Conservation (phyloP, 371 early-diverging fungal genomes). For the Rhizopus arrhizus region DNA sequence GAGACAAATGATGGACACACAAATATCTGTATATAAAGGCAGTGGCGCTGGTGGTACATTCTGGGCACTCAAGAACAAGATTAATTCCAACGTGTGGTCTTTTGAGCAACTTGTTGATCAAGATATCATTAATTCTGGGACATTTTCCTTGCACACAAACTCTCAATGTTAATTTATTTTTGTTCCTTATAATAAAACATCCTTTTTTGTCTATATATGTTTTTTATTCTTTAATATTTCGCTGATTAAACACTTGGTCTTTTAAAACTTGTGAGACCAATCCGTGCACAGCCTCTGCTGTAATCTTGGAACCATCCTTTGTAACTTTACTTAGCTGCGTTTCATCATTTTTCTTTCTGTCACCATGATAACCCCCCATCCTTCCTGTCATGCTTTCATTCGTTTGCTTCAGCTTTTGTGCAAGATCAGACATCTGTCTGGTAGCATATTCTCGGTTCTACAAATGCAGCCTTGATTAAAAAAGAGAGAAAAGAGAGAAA, state of each 20-base stretch:
- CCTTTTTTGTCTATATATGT: neutral
- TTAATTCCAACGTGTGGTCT: constrained; percentile 37
- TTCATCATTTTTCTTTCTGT: constrained; percentile 67
- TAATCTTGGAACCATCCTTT: constrained; percentile 81
- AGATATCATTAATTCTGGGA: constrained; percentile 29
- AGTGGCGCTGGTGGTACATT: constrained; percentile 32
- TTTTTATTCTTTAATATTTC: neutral
- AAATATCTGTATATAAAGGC: constrained; percentile 21
- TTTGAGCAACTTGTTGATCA: constrained; percentile 29
- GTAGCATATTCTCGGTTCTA: constrained; percentile 84
- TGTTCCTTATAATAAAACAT: neutral
- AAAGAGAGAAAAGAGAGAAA: neutral
- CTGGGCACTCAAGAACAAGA: constrained; percentile 38
- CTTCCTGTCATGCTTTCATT: constrained; percentile 62
- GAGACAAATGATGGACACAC: constrained; percentile 28
- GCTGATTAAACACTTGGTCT: constrained; percentile 72
- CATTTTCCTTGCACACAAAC: constrained; percentile 22
- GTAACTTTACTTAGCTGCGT: constrained; percentile 73
- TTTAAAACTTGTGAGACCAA: constrained; percentile 82
- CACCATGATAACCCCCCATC: constrained; percentile 60
- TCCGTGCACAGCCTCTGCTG: constrained; percentile 79
- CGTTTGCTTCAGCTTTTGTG: constrained; percentile 82
- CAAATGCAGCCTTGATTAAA: neutral
- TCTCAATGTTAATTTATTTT: constrained; percentile 15
- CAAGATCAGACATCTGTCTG: constrained; percentile 78